Conservation (phyloP, 495 filamentous ascomycete genomes). For the Lepraria neglecta region DNA sequence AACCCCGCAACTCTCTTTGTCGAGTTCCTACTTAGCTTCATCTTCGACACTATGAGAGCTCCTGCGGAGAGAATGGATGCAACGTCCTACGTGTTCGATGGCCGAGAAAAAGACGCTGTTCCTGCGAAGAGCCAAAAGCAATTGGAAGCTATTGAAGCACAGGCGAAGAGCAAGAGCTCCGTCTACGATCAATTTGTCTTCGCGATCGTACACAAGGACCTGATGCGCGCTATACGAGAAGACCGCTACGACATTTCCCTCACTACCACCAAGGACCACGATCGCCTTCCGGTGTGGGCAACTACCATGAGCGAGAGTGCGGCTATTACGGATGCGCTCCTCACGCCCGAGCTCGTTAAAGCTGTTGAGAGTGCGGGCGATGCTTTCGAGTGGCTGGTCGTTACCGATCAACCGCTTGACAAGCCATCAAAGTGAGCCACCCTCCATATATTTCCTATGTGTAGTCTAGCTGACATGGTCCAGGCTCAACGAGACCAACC, state of each 20-base stretch:
- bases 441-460: neutral
- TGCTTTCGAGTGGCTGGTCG: conserved; percentile 76
- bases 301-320: conserved; percentile 96
- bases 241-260: conserved; percentile 93
- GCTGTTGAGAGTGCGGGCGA: conserved; percentile 77
- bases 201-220: conserved; percentile 90
- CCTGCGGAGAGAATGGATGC: conserved; percentile 69
- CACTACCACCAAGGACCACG: conserved; percentile 82
- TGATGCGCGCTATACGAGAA: conserved; percentile 82
- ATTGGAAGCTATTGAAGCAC: conserved; percentile 42
- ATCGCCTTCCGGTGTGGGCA: conserved; percentile 84
- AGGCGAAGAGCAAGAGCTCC: conserved; percentile 56
- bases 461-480: conserved; percentile 28
- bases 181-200: conserved; percentile 86
- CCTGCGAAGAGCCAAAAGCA: conserved; percentile 50
- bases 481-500: conserved; percentile 77
- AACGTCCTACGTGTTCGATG: conserved; percentile 79
- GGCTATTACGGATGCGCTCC: conserved; percentile 81
- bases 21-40: conserved; percentile 63
- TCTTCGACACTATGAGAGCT: conserved; percentile 66
- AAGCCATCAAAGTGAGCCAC: conserved; percentile 73
- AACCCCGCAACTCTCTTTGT: conserved; percentile 70
- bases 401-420: conserved; percentile 85
- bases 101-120: conserved; percentile 72
- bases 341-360: conserved; percentile 76